Evolutionary conservation across 2,329 filamentous ascomycete species (phyloP), one percentile per base, ranked within the genome.

Genomic region (Colletotrichum liaoningense): DNA sequence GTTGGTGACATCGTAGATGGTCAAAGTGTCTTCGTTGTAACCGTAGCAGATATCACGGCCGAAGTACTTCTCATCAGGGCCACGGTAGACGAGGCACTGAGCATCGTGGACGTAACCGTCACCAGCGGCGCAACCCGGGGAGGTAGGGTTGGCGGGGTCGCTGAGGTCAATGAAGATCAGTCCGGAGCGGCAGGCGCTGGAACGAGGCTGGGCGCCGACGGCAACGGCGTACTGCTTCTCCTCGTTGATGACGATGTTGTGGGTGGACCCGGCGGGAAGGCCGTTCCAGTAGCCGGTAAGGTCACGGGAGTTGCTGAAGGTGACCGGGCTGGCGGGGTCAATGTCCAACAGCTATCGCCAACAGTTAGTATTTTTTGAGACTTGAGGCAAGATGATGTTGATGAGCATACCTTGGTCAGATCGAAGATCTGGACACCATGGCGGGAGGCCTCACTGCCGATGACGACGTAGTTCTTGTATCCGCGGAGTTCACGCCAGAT

Each of bases 361-460:
- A 5, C 19, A 19, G 54, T 71, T 22, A 73, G 55, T 22, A 19
- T 4, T 24, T 14, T 1, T 26, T 6, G 75, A 74, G 76, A 79
- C 42, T 75, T 74, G 79, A 80, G 8, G 56, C 70, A 76, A 1
- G 11, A 2, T 38, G 72, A 75, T 63, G 72, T 80, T 8, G 78
- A 80, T 52, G 16, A 12, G 83, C 67, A 76, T 11, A 70, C 72
- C 63, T 74, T 4, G 82, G 63, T 87, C 86, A 90, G 84, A 76
- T 92, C 89, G 74, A 92, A 92, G 78, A 91, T 87, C 80, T 92
- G 90, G 28, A 92, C 85, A 33, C 87, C 87, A 76, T 91, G 89
- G 67, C 81, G 78, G n/a, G 76, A 75, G 5, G 86, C 84, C 76
- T 84, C 82, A 62, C 79, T 81, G 33, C 82, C 82, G 30, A 84